Percentiles rank a stretch among this genome's conserved stretches.
phyloP scores from a whole-genome alignment of 805 yeast genomes.

The Saccharomycopsis capsularis region DNA sequence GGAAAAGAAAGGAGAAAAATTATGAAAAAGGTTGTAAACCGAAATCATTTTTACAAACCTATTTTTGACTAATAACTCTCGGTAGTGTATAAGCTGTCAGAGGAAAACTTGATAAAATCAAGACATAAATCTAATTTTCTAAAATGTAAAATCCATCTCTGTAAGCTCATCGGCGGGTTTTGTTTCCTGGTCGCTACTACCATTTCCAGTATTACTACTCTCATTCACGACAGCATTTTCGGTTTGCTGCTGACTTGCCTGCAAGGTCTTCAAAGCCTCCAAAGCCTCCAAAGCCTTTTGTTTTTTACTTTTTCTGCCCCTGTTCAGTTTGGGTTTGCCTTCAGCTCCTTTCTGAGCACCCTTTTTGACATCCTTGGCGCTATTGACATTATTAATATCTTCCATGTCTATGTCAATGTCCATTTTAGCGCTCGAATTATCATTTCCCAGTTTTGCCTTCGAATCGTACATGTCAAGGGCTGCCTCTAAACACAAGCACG shows the following conservation, averaged over 20 bases:
- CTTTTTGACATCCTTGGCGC: neutral
- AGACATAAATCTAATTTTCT: neutral
- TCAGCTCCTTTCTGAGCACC: neutral
- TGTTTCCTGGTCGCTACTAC: neutral
- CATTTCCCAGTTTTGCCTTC: neutral
- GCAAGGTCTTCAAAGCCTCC: no score
- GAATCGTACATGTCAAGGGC: slow-evolving; percentile 1
- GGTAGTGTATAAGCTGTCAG: neutral
- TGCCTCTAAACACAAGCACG: slow-evolving; percentile 85
- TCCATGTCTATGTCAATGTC: neutral
- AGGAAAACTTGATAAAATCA: neutral
- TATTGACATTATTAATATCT: neutral
- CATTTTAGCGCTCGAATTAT: neutral
- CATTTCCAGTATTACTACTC: neutral
- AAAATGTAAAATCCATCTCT: neutral
- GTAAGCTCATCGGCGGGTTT: neutral
- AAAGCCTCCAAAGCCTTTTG: neutral
- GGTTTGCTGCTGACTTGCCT: no score
- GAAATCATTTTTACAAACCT: neutral
- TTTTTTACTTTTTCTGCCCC: neutral
- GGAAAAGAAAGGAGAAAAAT: neutral
- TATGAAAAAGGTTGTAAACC: neutral
- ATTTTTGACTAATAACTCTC: neutral
- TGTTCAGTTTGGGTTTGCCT: slow-evolving; percentile 2
- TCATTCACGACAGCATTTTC: neutral